A percentile compares a stretch with the other conserved stretches of the same genome.
These are phyloP conservation scores for Cinnamomum chago DNA, from an alignment of 164 flowering plant genomes.

Conservation along the genomic window DNA sequence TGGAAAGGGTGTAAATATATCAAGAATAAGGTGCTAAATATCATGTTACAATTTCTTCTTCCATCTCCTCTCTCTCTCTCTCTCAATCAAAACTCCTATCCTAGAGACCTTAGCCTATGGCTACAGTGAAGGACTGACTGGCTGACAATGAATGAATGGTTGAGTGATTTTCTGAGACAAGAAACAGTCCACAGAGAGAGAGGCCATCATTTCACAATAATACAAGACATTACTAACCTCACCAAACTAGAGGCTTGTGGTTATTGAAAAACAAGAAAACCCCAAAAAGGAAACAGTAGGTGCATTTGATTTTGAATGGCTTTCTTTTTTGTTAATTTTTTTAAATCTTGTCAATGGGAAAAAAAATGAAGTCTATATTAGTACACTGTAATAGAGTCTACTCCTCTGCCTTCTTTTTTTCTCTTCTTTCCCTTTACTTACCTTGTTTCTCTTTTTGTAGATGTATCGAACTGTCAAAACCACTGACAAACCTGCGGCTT, in stretches of 20 bases:
- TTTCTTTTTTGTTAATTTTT: not conserved
- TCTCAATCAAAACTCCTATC: not conserved
- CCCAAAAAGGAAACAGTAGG: slow-evolving; percentile 8
- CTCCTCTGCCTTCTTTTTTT: not conserved
- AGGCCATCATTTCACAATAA: slow-evolving; percentile 66
- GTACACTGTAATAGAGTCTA: not conserved
- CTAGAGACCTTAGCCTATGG: slow-evolving; percentile 32
- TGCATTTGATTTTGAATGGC: not conserved
- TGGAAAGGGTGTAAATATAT: not conserved
- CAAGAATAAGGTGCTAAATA: not conserved
- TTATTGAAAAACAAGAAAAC: slow-evolving; percentile 28
- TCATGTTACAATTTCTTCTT: not conserved
- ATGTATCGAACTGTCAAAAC: slow-evolving; percentile 85
- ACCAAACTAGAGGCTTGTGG: slow-evolving; percentile 48
- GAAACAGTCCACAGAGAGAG: slow-evolving; percentile 25
- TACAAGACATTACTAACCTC: slow-evolving; percentile 28
- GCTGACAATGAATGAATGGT: slow-evolving; percentile 17
- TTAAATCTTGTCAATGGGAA: not conserved
- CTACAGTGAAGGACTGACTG: slow-evolving; percentile 24
- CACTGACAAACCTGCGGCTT: slow-evolving; percentile 75
- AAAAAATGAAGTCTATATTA: no score
- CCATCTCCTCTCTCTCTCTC: slow-evolving; percentile 10
- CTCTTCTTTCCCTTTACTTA: slow-evolving; percentile 4
- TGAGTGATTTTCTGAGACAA: slow-evolving; percentile 19
- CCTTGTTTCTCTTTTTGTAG: slow-evolving; percentile 34